Conservation (phyloP, 805 yeast species). For the Spathaspora hagerdaliae region DNA sequence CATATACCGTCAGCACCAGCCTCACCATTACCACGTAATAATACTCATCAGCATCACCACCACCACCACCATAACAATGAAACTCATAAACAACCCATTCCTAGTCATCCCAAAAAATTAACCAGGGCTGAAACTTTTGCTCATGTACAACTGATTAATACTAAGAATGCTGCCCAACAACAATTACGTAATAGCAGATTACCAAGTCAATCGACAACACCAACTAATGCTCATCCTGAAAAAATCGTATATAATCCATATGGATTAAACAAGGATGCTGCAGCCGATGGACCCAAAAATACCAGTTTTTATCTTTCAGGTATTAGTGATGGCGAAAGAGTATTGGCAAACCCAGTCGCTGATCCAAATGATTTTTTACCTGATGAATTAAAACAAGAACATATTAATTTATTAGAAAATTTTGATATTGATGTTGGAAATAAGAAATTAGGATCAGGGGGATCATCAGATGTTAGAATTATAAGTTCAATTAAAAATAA, state of each 20-base stretch:
- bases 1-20: background rate
- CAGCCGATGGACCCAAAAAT: constrained; percentile 22
- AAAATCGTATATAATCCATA: constrained; percentile 65
- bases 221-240: constrained; percentile 12
- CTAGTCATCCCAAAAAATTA: constrained; percentile 12
- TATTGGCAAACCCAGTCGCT: constrained; percentile 58
- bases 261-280: constrained; percentile 42
- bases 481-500: constrained; percentile 35
- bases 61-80: background rate
- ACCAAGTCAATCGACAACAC: constrained; percentile 2
- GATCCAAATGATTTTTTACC: constrained; percentile 68
- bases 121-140: constrained; percentile 34
- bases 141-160: constrained; percentile 30
- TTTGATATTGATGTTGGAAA: constrained; percentile 43
- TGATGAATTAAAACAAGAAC: constrained; percentile 43
- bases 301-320: constrained; percentile 26
- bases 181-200: constrained; percentile 10
- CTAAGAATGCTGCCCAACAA: constrained; percentile 21
- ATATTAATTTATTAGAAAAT: constrained; percentile 49
- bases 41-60: background rate
- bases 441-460: constrained; percentile 65
- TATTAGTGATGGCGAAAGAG: constrained; percentile 41
- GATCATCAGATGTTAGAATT: constrained; percentile 60
- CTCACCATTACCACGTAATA: background rate
- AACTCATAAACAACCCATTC: background rate